These are phyloP conservation scores for Globisporangium perplexum DNA, from an alignment of 352 stramenopile species.

Conservation along the genomic window DNA sequence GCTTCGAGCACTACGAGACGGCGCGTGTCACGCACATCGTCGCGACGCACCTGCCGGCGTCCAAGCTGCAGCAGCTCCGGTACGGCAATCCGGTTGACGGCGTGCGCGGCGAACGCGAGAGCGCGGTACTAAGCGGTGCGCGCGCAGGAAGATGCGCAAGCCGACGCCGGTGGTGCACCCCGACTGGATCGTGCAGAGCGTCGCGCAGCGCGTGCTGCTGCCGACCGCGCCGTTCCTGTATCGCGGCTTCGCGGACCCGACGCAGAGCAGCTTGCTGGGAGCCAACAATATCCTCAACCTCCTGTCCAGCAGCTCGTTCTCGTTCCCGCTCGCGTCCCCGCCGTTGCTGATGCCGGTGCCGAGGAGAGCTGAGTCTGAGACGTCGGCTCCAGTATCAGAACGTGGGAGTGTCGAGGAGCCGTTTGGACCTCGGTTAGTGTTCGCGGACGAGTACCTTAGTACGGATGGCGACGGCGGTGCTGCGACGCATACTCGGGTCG, in stretches of 20 bases:
- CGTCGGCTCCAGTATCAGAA: neutral
- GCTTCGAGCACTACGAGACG: conserved; percentile 89
- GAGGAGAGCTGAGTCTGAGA: neutral
- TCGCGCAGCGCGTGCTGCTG: conserved; percentile 64
- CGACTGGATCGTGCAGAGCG: conserved; percentile 91
- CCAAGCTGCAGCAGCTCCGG: conserved; percentile 84
- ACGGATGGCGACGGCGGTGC: neutral
- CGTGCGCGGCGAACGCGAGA: too few relatives aligned
- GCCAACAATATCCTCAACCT: conserved; percentile 10
- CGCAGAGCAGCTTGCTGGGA: conserved; percentile 38
- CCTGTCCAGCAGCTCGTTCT: conserved; percentile 2
- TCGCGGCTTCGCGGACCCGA: conserved; percentile 70
- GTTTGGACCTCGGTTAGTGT: neutral
- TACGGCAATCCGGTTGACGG: conserved; percentile 15
- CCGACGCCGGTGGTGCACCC: conserved; percentile 80
- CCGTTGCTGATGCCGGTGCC: neutral
- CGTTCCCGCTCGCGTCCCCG: conserved; percentile 1
- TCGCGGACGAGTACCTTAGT: neutral
- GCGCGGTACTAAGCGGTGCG: too few relatives aligned
- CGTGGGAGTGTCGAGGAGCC: neutral
- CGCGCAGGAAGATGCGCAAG: conserved; percentile 41
- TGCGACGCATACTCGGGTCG: too few relatives aligned
- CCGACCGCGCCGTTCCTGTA: conserved; percentile 83
- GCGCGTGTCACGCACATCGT: conserved; percentile 84
- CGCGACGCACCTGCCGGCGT: conserved; percentile 73